Percentiles rank a stretch among this genome's conserved stretches.
These are phyloP conservation scores for Diutina pseudorugosa DNA, from an alignment of 1,139 yeast genomes.

Conservation along the genomic window DNA sequence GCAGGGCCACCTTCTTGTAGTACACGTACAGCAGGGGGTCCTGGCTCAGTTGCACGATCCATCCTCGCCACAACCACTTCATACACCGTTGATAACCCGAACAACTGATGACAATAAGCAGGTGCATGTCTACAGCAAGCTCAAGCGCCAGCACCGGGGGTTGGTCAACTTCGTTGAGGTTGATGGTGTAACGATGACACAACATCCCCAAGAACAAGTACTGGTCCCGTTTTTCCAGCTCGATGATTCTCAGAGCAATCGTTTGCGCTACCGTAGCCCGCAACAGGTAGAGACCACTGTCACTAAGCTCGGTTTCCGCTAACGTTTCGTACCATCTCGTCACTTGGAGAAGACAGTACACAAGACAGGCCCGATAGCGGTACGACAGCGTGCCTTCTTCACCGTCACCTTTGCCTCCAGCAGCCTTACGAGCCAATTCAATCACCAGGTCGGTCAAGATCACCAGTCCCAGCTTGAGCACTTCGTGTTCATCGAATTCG, in stretches of 20 bases:
- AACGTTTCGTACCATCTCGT: constrained; percentile 66
- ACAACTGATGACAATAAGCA: constrained; percentile 64
- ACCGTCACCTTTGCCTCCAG: constrained; percentile 70
- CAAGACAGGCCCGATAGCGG: constrained; percentile 54
- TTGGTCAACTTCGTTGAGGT: constrained; percentile 48
- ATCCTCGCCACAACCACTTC: constrained; percentile 88
- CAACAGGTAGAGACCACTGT: constrained; percentile 47
- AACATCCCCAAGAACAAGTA: constrained; percentile 66
- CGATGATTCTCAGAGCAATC: constrained; percentile 60
- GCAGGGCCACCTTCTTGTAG: constrained; percentile 48
- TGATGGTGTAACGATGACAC: constrained; percentile 63
- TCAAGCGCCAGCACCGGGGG: constrained; percentile 65
- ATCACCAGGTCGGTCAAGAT: constrained; percentile 50
- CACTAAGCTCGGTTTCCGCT: constrained; percentile 49
- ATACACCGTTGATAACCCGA: constrained; percentile 79
- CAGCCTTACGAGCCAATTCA: constrained; percentile 54
- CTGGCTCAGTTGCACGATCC: constrained; percentile 69
- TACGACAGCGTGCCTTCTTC: constrained; percentile 40
- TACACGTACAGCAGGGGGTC: constrained; percentile 61
- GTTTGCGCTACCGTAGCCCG: constrained; percentile 63
- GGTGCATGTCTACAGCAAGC: constrained; percentile 77
- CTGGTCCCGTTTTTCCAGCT: constrained; percentile 41
- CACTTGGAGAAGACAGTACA: constrained; percentile 65
- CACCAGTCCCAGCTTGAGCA: constrained; percentile 48
- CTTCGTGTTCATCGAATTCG: constrained; percentile 36